These are phyloP conservation scores for Leccinum subrobustum DNA, from an alignment of 1,284 basidiomycete genomes.

Conservation along the genomic window DNA sequence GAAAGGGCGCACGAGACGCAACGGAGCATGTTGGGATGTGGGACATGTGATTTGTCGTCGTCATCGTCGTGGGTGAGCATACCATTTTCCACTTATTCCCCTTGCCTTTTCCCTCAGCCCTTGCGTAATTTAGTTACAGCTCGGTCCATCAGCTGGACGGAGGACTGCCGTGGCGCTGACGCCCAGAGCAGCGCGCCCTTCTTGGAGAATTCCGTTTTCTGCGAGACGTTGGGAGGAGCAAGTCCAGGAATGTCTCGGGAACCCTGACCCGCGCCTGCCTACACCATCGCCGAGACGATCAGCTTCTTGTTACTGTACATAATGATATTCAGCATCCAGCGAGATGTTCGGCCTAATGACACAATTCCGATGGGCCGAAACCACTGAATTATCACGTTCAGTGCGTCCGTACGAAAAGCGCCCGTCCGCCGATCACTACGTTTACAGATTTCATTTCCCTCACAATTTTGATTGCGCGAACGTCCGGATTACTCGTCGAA, in stretches of 20 bases:
- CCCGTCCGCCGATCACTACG: background rate
- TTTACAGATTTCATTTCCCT: background rate
- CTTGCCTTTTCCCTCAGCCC: background rate
- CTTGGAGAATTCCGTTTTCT: background rate
- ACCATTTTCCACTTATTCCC: background rate
- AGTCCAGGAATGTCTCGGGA: background rate
- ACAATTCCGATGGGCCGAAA: background rate
- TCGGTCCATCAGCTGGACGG: background rate
- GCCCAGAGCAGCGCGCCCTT: background rate
- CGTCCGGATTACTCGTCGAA: too few species aligned
- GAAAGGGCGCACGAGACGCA: background rate
- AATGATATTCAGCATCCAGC: background rate
- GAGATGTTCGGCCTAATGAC: slow-evolving; percentile 1
- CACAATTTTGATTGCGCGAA: background rate
- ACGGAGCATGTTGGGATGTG: background rate
- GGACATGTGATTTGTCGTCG: background rate
- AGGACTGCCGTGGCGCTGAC: background rate
- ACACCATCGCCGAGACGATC: background rate
- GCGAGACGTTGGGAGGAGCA: background rate
- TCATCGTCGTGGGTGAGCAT: background rate
- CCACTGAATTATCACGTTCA: background rate
- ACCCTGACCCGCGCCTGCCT: background rate
- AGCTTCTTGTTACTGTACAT: slow-evolving; percentile 15
- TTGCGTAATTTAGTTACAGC: background rate
- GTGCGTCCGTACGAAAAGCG: background rate